Evolutionary conservation across 164 flowering plant genomes (phyloP).

Genomic region (Vitis cinerea): DNA sequence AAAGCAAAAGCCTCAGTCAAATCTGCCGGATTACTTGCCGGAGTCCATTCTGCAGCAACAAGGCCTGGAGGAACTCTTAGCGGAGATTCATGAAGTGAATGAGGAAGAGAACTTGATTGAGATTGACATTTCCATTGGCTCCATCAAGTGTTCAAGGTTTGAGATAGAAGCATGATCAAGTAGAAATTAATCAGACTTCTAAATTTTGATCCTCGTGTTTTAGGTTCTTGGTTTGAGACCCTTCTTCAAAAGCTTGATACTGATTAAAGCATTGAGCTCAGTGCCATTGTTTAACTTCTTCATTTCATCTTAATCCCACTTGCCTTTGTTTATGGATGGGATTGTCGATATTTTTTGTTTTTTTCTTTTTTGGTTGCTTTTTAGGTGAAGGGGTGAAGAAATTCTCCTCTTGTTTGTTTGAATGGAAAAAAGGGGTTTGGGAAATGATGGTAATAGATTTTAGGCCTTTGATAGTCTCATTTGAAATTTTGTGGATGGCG

Average conservation of each 20-base stretch:
- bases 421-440: too few species aligned
- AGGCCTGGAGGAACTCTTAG: constrained; percentile 21
- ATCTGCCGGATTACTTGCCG: constrained; percentile 11
- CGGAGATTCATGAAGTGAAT: constrained; percentile 19
- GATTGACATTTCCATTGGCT: constrained; percentile 62
- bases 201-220: constrained; percentile 1
- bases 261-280: too few species aligned
- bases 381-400: too few species aligned
- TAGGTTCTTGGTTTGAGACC: background rate
- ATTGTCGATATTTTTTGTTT: too few species aligned
- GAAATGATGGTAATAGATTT: too few species aligned
- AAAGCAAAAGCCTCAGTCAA: constrained; percentile 1
- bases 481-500: too few species aligned
- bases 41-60: constrained; percentile 17
- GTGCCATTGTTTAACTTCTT: too few species aligned
- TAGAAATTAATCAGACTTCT: background rate
- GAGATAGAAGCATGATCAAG: constrained; percentile 37
- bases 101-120: constrained; percentile 66
- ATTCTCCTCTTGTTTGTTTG: too few species aligned
- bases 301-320: too few species aligned
- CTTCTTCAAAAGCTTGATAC: background rate
- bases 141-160: constrained; percentile 45
- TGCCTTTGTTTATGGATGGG: too few species aligned
- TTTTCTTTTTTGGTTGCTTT: too few species aligned
- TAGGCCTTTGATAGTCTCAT: too few species aligned